Conservation (phyloP, 306 rosid species). For the Prunus davidiana region DNA sequence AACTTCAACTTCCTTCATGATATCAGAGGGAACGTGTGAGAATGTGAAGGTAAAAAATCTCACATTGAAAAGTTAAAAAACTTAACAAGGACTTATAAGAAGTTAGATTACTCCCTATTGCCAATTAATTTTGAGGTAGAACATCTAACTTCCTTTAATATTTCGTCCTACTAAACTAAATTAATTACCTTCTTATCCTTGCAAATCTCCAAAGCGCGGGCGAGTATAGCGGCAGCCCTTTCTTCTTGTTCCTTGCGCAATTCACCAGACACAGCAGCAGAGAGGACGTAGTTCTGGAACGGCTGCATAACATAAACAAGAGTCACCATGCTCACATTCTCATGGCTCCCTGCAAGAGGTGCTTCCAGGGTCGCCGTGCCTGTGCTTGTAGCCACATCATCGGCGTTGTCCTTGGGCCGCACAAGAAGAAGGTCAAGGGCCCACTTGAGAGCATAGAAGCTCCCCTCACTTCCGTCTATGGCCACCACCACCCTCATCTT, state of each 20-base stretch:
- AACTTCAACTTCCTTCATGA: too few species aligned
- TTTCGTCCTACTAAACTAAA: too few species aligned
- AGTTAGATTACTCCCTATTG: too few species aligned
- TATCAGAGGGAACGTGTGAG: too few species aligned
- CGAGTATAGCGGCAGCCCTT: conserved; percentile 35
- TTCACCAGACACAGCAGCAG: too few species aligned
- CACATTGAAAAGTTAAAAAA: too few species aligned
- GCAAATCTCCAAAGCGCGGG: conserved; percentile 57
- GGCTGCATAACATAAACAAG: conserved; percentile 48
- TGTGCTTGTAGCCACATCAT: background rate
- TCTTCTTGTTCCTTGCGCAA: conserved; percentile 58
- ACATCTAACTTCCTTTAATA: too few species aligned
- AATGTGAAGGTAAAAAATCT: too few species aligned
- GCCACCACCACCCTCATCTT: conserved; percentile 64
- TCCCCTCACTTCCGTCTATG: conserved; percentile 58
- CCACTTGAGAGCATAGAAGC: conserved; percentile 65
- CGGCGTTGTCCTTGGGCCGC: background rate
- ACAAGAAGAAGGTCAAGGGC: conserved; percentile 40
- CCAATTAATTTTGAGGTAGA: too few species aligned
- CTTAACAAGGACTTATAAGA: too few species aligned
- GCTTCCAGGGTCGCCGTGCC: background rate
- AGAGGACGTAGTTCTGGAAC: conserved; percentile 17
- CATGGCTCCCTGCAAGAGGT: background rate
- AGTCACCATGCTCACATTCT: conserved; percentile 28
- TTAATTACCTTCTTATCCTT: conserved; percentile 43